A percentile compares a stretch with the other conserved stretches of the same genome.
Evolutionary conservation across 352 stramenopile genomes (phyloP).

Genomic region (Pythium aquatile): DNA sequence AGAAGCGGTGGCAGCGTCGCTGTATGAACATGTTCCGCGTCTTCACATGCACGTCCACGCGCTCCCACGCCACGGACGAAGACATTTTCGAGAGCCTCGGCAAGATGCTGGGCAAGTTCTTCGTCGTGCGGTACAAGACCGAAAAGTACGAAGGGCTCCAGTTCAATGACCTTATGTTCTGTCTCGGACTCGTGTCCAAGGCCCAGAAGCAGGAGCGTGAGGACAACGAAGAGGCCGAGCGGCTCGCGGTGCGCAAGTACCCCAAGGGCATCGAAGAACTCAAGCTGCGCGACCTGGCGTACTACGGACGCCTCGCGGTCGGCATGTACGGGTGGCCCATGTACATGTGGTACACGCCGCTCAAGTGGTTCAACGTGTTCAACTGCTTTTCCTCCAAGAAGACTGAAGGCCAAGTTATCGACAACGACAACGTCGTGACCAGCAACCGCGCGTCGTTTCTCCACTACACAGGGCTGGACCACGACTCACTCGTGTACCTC

Average conservation of each 20-base stretch:
- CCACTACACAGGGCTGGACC: constrained; percentile 62
- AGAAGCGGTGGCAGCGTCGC: constrained; percentile 64
- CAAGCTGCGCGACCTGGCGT: constrained; percentile 50
- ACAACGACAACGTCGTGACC: constrained; percentile 59
- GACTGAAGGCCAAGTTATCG: constrained; percentile 43
- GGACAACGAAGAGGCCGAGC: constrained; percentile 28
- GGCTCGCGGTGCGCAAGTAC: constrained; percentile 31
- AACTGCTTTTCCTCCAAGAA: constrained; percentile 30
- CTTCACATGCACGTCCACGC: constrained; percentile 47
- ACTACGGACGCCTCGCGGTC: constrained; percentile 65
- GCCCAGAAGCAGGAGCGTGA: constrained; percentile 53
- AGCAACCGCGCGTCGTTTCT: constrained; percentile 71
- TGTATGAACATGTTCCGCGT: constrained; percentile 59
- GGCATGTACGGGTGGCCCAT: constrained; percentile 82
- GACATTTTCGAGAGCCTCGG: constrained; percentile 71
- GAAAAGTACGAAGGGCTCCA: constrained; percentile 61
- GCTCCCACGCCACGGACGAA: constrained; percentile 43
- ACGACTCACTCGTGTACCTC: constrained; percentile 67
- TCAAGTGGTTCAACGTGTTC: constrained; percentile 68
- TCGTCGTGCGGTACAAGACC: constrained; percentile 69
- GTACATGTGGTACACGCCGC: constrained; percentile 74
- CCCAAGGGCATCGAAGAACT: constrained; percentile 40
- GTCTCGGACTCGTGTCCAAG: constrained; percentile 59
- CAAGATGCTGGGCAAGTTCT: constrained; percentile 68
- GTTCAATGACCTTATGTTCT: constrained; percentile 74